Evolutionary conservation across 176 grass and related monocot species (phyloP).

Genomic region (Juncus inflexus): DNA sequence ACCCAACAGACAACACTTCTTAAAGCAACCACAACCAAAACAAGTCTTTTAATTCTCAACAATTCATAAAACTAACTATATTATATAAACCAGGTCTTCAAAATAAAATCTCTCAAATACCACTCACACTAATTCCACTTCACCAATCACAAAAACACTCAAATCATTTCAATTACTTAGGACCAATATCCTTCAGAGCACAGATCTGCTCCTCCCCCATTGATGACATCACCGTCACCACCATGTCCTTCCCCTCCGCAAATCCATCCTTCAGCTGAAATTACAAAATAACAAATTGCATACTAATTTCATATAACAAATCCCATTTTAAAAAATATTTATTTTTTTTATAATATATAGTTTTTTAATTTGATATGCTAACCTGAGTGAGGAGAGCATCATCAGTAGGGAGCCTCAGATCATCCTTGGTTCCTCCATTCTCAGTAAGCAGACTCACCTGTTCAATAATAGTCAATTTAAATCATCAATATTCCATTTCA

Average conservation of each 20-base stretch:
- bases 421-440: constrained; percentile 56
- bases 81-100: neutral
- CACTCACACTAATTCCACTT: neutral
- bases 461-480: neutral
- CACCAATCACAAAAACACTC: constrained; percentile 20
- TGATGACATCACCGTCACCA: constrained; percentile 43
- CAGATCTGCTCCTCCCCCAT: constrained; percentile 65
- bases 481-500: neutral
- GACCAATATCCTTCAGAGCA: constrained; percentile 50
- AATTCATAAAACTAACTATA: neutral
- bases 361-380: neutral
- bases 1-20: too few species aligned
- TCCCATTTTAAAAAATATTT: too few species aligned
- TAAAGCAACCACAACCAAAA: too few species aligned
- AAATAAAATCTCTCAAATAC: constrained; percentile 12
- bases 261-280: constrained; percentile 44
- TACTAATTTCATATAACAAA: too few species aligned
- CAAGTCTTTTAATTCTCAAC: too few species aligned
- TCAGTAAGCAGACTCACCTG: constrained; percentile 72
- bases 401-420: constrained; percentile 58
- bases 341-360: too few species aligned
- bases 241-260: constrained; percentile 46
- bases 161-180: constrained; percentile 29
- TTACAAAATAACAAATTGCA: neutral
- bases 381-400: constrained; percentile 46